These are phyloP conservation scores for Agrocybe pediades DNA, from an alignment of 768 basidiomycete species.

Conservation along the genomic window DNA sequence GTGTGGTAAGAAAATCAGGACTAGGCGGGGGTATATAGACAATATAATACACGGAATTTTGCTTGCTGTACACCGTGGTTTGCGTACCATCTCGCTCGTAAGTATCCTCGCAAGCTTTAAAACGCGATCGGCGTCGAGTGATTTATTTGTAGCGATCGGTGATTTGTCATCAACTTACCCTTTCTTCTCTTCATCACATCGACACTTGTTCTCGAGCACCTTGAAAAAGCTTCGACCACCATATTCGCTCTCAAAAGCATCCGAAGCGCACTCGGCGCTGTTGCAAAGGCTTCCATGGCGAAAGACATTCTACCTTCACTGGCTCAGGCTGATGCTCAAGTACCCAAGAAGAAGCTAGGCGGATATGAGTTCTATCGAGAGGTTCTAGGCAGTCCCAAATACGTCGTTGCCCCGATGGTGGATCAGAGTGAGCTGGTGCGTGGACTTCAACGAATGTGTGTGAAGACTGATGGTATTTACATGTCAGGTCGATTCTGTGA, in stretches of 20 bases:
- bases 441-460: too few relatives aligned
- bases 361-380: slow-evolving; percentile 86
- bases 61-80: background rate
- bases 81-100: too few relatives aligned
- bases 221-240: too few relatives aligned
- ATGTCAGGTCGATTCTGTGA: slow-evolving; percentile 7
- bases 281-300: slow-evolving; percentile 11
- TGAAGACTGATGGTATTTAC: too few relatives aligned
- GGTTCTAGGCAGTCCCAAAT: slow-evolving; percentile 83
- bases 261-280: slow-evolving; percentile 16
- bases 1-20: slow-evolving; percentile 45
- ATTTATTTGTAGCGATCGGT: too few relatives aligned
- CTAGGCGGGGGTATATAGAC: slow-evolving; percentile 19
- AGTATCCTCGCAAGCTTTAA: too few relatives aligned
- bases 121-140: too few relatives aligned
- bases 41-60: background rate
- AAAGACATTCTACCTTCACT: background rate
- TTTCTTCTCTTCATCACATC: too few relatives aligned
- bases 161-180: too few relatives aligned
- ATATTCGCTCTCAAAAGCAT: slow-evolving; percentile 11
- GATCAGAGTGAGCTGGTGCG: slow-evolving; percentile 95
- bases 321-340: too few relatives aligned
- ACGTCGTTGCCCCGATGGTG: slow-evolving; percentile 97
- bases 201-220: too few relatives aligned
- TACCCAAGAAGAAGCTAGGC: slow-evolving; percentile 53